phyloP scores from a whole-genome alignment of 306 rosid species.

The Acacia confusa region DNA sequence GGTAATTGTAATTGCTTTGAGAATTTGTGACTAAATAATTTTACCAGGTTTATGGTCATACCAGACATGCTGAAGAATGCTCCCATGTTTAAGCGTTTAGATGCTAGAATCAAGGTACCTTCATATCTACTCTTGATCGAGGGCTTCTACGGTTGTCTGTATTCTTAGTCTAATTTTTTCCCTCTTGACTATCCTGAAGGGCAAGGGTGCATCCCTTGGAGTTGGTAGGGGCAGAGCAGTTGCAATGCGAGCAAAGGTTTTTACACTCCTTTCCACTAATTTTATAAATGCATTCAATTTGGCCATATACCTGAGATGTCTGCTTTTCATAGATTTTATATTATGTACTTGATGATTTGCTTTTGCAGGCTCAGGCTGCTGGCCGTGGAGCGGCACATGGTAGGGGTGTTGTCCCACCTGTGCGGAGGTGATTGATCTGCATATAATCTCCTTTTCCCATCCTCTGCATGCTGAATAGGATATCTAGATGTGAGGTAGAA shows the following conservation, averaged over 20 bases:
- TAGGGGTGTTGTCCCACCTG: slow-evolving; percentile 82
- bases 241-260: slow-evolving; percentile 96
- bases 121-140: background rate
- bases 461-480: slow-evolving; percentile 5
- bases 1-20: slow-evolving; percentile 10
- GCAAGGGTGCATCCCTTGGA: slow-evolving; percentile 98
- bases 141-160: background rate
- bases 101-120: slow-evolving; percentile 89
- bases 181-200: slow-evolving; percentile 56
- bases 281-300: background rate
- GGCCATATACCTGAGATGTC: background rate
- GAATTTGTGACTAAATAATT: background rate
- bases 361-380: slow-evolving; percentile 86
- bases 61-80: slow-evolving; percentile 99
- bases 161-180: slow-evolving; percentile 19
- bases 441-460: slow-evolving; percentile 1
- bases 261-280: background rate
- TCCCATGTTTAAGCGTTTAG: slow-evolving; percentile 98
- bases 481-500: slow-evolving; percentile 35
- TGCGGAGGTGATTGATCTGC: slow-evolving; percentile 65
- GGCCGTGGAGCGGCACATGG: slow-evolving; percentile 94
- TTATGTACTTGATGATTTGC: background rate
- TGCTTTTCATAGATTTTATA: background rate
- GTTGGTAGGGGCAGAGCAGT: slow-evolving; percentile 99
- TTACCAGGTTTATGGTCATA: slow-evolving; percentile 88